Evolutionary conservation across 176 grass and related monocot species (phyloP).

Genomic region (Musa troglodytarum): DNA sequence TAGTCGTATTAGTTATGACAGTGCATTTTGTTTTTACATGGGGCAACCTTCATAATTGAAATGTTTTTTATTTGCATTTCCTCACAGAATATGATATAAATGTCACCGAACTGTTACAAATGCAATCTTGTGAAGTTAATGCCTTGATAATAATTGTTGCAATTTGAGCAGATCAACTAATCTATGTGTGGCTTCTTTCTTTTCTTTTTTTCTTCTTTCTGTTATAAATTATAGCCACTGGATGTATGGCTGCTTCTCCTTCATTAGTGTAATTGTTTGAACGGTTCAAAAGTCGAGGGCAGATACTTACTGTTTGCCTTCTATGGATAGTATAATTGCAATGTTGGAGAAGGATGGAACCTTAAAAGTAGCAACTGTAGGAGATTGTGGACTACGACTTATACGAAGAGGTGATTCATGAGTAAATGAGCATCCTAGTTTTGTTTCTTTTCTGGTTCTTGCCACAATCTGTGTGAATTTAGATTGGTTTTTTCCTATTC

Average conservation of each 20-base stretch:
- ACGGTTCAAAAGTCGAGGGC: neutral
- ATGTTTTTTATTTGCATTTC: neutral
- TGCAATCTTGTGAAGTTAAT: neutral
- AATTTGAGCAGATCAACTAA: neutral
- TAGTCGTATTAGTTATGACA: no score
- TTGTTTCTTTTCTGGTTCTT: neutral
- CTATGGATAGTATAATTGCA: constrained; percentile 55
- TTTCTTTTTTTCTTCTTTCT: neutral
- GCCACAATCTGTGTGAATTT: constrained; percentile 10
- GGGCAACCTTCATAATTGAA: no score
- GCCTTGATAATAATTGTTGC: neutral
- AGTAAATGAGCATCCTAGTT: neutral
- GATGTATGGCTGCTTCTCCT: neutral
- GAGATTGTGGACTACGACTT: constrained; percentile 76
- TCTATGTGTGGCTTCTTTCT: neutral
- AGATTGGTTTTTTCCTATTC: neutral
- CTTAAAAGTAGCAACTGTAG: constrained; percentile 78
- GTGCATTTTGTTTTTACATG: no score
- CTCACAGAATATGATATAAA: neutral
- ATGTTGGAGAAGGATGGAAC: constrained; percentile 74
- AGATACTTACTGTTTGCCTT: neutral
- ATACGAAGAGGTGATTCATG: constrained; percentile 57
- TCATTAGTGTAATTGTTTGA: neutral
- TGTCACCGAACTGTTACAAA: neutral
- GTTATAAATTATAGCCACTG: neutral